These are phyloP conservation scores for Botrytis tulipae DNA, from an alignment of 2,329 filamentous ascomycete genomes.

Conservation along the genomic window DNA sequence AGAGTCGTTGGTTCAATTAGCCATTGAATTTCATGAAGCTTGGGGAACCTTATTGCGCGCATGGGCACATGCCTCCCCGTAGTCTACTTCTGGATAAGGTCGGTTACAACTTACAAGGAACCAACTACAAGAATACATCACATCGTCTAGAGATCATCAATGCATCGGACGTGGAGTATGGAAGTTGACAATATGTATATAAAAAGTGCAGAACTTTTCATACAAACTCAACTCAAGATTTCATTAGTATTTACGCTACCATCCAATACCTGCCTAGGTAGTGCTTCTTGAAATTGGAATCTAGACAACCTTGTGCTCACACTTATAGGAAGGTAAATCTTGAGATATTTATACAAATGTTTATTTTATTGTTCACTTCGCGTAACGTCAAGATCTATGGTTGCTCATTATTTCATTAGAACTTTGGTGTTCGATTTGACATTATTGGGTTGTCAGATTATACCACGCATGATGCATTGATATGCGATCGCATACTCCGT, in stretches of 20 bases:
- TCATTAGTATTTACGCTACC: neutral
- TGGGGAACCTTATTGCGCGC: constrained; percentile 19
- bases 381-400: neutral
- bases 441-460: too few relatives aligned
- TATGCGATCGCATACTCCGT: neutral
- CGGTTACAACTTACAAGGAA: constrained; percentile 4
- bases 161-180: neutral
- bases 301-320: neutral
- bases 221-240: neutral
- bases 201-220: neutral
- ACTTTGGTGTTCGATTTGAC: neutral
- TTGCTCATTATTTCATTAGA: neutral
- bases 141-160: neutral
- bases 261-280: neutral
- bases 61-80: constrained; percentile 22
- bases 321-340: neutral
- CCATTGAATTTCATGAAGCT: constrained; percentile 22
- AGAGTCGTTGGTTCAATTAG: constrained; percentile 8
- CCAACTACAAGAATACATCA: neutral
- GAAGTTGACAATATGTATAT: neutral
- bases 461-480: neutral
- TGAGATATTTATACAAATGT: neutral
- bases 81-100: constrained; percentile 19
- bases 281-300: neutral
- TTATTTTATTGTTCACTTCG: neutral